phyloP scores from a whole-genome alignment of 257 asterid genomes.

The Solanum gandarillasii region DNA sequence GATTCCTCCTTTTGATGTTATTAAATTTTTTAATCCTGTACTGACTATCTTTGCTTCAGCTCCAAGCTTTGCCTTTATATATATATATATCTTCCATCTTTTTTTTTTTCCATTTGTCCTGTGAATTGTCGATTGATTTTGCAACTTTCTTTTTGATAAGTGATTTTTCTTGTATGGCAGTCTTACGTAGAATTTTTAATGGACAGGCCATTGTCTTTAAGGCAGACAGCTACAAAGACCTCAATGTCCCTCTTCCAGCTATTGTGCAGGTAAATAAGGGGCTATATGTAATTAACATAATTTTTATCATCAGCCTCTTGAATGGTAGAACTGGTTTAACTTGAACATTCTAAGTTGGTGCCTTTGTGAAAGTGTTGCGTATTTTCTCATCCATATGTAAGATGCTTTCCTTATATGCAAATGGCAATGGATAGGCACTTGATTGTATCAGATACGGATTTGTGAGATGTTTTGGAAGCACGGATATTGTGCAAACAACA shows the following conservation, averaged over 20 bases:
- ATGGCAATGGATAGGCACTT: not conserved
- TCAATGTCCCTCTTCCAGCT: conserved; percentile 88
- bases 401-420: not conserved
- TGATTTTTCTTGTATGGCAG: conserved; percentile 1
- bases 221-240: conserved; percentile 61
- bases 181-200: conserved; percentile 4
- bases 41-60: not conserved
- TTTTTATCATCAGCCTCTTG: not conserved
- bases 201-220: conserved; percentile 84
- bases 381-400: not conserved
- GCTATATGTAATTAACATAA: not conserved
- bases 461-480: not conserved
- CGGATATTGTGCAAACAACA: not conserved
- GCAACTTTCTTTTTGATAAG: not conserved
- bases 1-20: not conserved
- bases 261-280: conserved; percentile 62
- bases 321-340: not conserved
- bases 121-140: not conserved
- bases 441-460: not conserved
- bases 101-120: not conserved
- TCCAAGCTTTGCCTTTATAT: not conserved
- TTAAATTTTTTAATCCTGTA: not conserved
- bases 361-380: not conserved
- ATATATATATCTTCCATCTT: not conserved
- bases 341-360: not conserved